These are phyloP conservation scores for Verbascum thapsus DNA, from an alignment of 257 asterid species.

Conservation along the genomic window DNA sequence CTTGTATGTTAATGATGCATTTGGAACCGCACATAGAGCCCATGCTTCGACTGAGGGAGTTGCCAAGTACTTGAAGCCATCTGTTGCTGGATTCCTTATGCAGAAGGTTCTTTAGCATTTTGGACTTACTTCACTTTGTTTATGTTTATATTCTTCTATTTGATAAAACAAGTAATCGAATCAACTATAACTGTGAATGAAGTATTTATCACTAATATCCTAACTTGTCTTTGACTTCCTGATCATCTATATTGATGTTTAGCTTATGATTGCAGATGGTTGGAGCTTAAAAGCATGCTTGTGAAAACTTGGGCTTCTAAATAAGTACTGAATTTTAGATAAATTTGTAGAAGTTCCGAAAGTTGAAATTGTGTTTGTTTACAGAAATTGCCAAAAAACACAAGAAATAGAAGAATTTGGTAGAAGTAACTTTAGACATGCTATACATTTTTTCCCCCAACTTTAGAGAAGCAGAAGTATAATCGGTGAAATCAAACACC, in stretches of 20 bases:
- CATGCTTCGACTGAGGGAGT: constrained; percentile 61
- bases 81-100: constrained; percentile 61
- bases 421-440: no score
- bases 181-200: not conserved
- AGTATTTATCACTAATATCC: not conserved
- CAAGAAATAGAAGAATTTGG: no score
- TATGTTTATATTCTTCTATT: not conserved
- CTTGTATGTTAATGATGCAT: constrained; percentile 54
- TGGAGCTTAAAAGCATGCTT: constrained; percentile 9
- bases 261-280: not conserved
- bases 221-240: not conserved
- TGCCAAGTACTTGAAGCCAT: constrained; percentile 50
- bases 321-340: no score
- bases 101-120: constrained; percentile 42
- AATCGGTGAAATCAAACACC: no score
- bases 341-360: no score
- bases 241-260: not conserved
- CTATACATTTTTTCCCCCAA: no score
- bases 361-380: no score
- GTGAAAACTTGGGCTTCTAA: no score
- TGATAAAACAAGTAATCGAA: not conserved
- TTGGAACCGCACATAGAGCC: constrained; percentile 58
- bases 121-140: not conserved
- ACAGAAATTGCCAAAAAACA: no score
- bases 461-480: no score